These are phyloP conservation scores for Mycocalia duriaeana DNA, from an alignment of 1,284 basidiomycete species.

Conservation along the genomic window DNA sequence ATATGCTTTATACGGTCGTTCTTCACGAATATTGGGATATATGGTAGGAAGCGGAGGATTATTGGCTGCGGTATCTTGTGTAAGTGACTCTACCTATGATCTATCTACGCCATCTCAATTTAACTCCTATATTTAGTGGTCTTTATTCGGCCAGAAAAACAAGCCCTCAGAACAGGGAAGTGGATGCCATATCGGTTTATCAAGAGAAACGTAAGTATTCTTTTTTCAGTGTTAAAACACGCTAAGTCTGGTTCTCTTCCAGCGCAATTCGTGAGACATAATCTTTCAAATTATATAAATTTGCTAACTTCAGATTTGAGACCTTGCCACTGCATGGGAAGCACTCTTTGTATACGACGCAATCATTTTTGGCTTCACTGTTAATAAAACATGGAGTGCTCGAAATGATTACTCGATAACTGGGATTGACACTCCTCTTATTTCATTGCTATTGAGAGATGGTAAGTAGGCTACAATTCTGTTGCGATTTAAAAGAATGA, in stretches of 20 bases:
- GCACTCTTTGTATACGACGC: constrained; percentile 35
- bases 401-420: constrained; percentile 19
- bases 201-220: constrained; percentile 24
- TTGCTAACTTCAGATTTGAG: constrained; percentile 19
- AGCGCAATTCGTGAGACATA: constrained; percentile 8
- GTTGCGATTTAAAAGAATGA: constrained; percentile 2
- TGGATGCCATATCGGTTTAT: constrained; percentile 30
- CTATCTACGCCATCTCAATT: not conserved
- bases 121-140: constrained; percentile 23
- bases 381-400: constrained; percentile 29
- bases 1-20: constrained; percentile 36
- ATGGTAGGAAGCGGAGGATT: constrained; percentile 23
- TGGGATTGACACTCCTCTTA: constrained; percentile 21
- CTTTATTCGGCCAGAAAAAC: constrained; percentile 27
- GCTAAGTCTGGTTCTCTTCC: not conserved
- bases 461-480: constrained; percentile 22
- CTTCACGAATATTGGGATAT: constrained; percentile 23
- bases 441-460: constrained; percentile 31
- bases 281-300: constrained; percentile 1
- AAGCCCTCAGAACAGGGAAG: constrained; percentile 13
- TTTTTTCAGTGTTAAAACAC: not conserved
- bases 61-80: constrained; percentile 20
- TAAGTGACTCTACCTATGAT: constrained; percentile 12
- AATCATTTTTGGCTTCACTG: constrained; percentile 31
- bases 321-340: constrained; percentile 37